Percentiles rank a stretch among this genome's conserved stretches.
phyloP scores from a whole-genome alignment of 345 rosid species.

The Sonneratia caseolaris region DNA sequence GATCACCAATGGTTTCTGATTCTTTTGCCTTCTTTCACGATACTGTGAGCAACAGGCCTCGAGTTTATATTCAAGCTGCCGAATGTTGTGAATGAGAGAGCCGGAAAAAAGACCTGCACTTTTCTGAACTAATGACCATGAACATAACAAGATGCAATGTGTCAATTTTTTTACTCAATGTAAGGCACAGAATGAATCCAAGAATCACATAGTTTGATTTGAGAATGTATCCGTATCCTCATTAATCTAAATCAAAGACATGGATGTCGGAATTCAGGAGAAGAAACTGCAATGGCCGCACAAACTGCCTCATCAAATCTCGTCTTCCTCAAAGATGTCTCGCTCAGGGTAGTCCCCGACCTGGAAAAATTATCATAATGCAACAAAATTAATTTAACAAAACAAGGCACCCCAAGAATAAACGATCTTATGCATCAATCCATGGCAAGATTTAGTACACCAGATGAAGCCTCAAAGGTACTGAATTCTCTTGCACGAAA shows the following conservation, averaged over 20 bases:
- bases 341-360: conserved; percentile 88
- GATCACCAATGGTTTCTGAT: too few species aligned
- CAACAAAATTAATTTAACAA: neutral
- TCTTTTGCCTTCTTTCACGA: too few species aligned
- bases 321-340: conserved; percentile 62
- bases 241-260: neutral
- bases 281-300: neutral
- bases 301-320: conserved; percentile 29
- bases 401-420: neutral
- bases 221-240: neutral
- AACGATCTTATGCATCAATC: neutral
- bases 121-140: neutral
- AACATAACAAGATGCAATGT: neutral
- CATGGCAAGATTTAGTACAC: neutral
- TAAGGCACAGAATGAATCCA: neutral
- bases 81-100: neutral
- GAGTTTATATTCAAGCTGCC: too few species aligned
- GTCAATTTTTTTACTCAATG: neutral
- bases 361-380: conserved; percentile 22
- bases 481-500: neutral
- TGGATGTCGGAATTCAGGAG: neutral
- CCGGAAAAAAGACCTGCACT: neutral
- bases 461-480: neutral
- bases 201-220: neutral
- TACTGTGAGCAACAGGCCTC: too few species aligned